Evolutionary conservation across 106 monocot genomes (phyloP).

Genomic region (Iris macrosiphon): DNA sequence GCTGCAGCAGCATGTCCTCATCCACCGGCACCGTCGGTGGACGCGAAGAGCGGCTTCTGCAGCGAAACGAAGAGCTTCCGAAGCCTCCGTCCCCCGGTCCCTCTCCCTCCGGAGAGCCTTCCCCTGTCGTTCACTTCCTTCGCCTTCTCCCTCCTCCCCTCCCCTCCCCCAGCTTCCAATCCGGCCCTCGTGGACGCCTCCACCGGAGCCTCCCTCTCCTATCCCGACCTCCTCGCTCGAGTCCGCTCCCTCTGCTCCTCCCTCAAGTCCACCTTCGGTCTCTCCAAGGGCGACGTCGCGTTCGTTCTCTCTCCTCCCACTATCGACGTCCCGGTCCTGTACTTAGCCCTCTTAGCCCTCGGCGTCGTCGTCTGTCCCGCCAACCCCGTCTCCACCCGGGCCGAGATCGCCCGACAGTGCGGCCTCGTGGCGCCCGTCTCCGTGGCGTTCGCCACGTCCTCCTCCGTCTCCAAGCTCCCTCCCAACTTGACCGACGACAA

Average conservation of each 20-base stretch:
- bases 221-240: conserved; percentile 25
- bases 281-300: conserved; percentile 34
- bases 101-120: conserved; percentile 20
- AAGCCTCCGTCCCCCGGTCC: conserved; percentile 32
- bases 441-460: conserved; percentile 34
- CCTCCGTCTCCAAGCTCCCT: conserved; percentile 37
- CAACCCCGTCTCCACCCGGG: conserved; percentile 45
- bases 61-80: conserved; percentile 28
- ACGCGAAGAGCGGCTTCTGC: conserved; percentile 30
- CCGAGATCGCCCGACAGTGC: conserved; percentile 46
- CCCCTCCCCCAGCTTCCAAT: conserved; percentile 31
- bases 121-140: conserved; percentile 37
- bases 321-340: conserved; percentile 50
- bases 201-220: conserved; percentile 32
- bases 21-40: background rate
- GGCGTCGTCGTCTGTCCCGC: conserved; percentile 50
- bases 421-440: conserved; percentile 30
- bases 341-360: conserved; percentile 56
- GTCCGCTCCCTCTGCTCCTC: conserved; percentile 20
- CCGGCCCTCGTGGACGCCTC: conserved; percentile 37
- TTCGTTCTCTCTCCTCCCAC: conserved; percentile 40
- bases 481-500: background rate
- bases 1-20: no score
- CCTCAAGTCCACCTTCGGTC: conserved; percentile 1
- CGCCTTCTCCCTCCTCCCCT: conserved; percentile 40